Percentiles rank a stretch among this genome's conserved stretches.
phyloP scores from a whole-genome alignment of 2,329 filamentous ascomycete species.

The Knufia fluminis region DNA sequence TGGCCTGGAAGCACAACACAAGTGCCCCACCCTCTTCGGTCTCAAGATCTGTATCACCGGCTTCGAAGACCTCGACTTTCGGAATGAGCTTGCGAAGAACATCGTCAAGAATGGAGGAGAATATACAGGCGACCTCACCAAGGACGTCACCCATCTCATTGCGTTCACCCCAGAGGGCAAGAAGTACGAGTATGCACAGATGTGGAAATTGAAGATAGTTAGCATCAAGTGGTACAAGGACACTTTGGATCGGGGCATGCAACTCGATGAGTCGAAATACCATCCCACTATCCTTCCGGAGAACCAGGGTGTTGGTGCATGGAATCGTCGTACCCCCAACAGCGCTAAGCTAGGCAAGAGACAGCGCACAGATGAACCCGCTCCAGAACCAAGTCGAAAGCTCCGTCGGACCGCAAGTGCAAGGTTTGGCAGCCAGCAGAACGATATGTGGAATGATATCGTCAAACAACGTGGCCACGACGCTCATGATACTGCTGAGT shows the following conservation, averaged over 20 bases:
- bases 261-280: constrained; percentile 77
- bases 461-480: constrained; percentile 38
- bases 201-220: constrained; percentile 73
- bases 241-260: constrained; percentile 77
- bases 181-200: constrained; percentile 80
- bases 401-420: constrained; percentile 78
- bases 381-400: constrained; percentile 62
- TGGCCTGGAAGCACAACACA: constrained; percentile 54
- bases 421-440: constrained; percentile 68
- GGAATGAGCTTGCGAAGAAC: constrained; percentile 60
- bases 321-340: constrained; percentile 48
- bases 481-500: constrained; percentile 15
- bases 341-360: constrained; percentile 51
- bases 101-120: constrained; percentile 64
- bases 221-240: constrained; percentile 77
- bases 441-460: constrained; percentile 86
- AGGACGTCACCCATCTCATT: constrained; percentile 77
- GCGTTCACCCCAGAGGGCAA: constrained; percentile 69
- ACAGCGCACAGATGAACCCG: constrained; percentile 39
- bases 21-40: constrained; percentile 37
- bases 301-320: constrained; percentile 69
- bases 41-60: constrained; percentile 61
- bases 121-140: constrained; percentile 82
- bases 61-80: constrained; percentile 56
- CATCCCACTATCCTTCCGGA: constrained; percentile 61